Evolutionary conservation across 2,329 filamentous ascomycete species (phyloP).

Genomic region (Eutypella sp.): DNA sequence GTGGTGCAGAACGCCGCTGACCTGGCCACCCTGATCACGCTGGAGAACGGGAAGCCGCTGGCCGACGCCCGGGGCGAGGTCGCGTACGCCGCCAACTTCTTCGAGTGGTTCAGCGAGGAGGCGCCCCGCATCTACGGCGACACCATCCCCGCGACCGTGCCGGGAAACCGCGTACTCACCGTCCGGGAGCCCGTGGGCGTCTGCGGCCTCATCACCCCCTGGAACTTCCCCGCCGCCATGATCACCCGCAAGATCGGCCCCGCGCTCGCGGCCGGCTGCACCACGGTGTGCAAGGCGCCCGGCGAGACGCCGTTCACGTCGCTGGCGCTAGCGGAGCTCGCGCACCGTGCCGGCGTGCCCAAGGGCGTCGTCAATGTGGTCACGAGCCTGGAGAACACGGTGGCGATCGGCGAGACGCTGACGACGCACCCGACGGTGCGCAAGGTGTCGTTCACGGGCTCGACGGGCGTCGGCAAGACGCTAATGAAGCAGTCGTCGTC

Average conservation of each 20-base stretch:
- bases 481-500: conserved; percentile 86
- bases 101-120: conserved; percentile 80
- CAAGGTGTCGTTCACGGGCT: conserved; percentile 95
- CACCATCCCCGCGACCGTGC: conserved; percentile 64
- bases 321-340: conserved; percentile 81
- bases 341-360: conserved; percentile 80
- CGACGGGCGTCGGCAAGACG: conserved; percentile 59
- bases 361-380: conserved; percentile 88
- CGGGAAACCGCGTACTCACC: conserved; percentile 71
- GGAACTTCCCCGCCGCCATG: conserved; percentile 84
- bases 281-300: conserved; percentile 86
- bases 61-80: conserved; percentile 71
- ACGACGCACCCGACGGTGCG: conserved; percentile 72
- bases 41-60: conserved; percentile 84
- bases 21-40: conserved; percentile 76
- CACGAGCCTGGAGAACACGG: conserved; percentile 73
- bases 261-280: conserved; percentile 89
- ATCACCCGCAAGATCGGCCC: conserved; percentile 66
- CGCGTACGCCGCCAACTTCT: conserved; percentile 67
- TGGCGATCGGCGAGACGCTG: conserved; percentile 69
- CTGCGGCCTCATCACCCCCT: conserved; percentile 77
- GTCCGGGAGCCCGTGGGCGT: conserved; percentile 82
- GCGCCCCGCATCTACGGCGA: conserved; percentile 70
- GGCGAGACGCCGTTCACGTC: conserved; percentile 90
- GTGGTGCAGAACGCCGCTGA: conserved; percentile 76